Base-by-base conservation (phyloP, 1,139 yeast genomes). In the Candida tropicalis region DNA sequence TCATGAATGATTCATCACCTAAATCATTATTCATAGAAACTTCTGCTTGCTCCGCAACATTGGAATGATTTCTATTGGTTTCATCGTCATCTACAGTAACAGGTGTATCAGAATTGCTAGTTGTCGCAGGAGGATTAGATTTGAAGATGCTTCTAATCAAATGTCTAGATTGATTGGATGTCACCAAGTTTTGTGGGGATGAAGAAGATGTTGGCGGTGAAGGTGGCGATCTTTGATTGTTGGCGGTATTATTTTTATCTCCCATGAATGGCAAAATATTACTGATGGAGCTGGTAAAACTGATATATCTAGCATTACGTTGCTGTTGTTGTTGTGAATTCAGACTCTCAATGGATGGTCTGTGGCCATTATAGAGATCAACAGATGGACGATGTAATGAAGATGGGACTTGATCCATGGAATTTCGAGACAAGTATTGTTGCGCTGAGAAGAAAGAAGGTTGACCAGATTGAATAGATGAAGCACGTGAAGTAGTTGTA, bases 381-480 rank as follows among this genome's bases (percentile, higher is more conserved):
- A 70, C 51, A 0, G 75, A 68, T 5, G 63, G 64, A 7, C 77
- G 54, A 41, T 64, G 65, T 18, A 60, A 51, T 5, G 58, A 53
- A 1, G 68, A 55, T 13, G 65, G 66, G 8, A 33, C 37, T 23
- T 70, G 69, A 32, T 73, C 78, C 22, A 72, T 51, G 5, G 76
- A 68, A 39, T 64, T 70, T 32, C 74, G 55, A 3, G 70, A 59
- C 35, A 72, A 52, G 51, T 64, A 68, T 49, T 73, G 78, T 33
- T 71, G 73, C 1, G 79, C 78, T 1, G 75, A 69, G 47, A 73
- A 71, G 49, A 71, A 73, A 5, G 76, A 70, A 5, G 73, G 76
- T 45, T 73, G 78, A 2, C 71, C 62, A 18, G 75, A 71, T 48
- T 73, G 76, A 12, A 70, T 53, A 2, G 77, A 71, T 0, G 74